Base-by-base conservation (phyloP, 306 rosid genomes). In the Ochetophila trinervis region DNA sequence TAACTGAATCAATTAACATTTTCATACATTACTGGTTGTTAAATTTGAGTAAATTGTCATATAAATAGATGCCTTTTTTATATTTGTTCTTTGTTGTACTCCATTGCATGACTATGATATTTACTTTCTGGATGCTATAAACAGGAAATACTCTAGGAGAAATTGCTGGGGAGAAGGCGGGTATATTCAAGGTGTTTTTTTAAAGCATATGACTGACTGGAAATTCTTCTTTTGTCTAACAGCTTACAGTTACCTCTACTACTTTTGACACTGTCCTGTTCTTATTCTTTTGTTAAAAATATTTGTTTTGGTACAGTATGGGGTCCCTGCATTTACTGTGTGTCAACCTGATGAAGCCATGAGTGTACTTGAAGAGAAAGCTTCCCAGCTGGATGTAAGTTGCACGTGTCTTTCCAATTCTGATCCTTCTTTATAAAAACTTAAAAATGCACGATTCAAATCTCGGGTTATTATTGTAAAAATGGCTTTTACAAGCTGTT, bases 111-210 rank as follows among this genome's bases (percentile, higher is more conserved):
- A 40, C 12, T 40, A 9, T 50, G 17, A 16, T 6, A 1, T n/a
- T 16, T 19, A 16, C 54, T 16, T 16, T 16, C 57, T 79, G 70
- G 60, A 67, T 74, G 44, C 51, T 73, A 21, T 60, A 63, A 21
- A 60, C 77, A 93, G 97, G 96, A 67, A 79, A 89, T 75, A 87
- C 96, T 40, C 85, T 92, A 34, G 91, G 95, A 62, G 87, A 77
- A 79, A 89, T 93, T 76, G 98, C 98, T 23, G 89, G 93, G 66
- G 98, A 93, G 88, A 93, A 93, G 80, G 98, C 98, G 61, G 96
- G 98, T 65, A 93, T 93, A 79, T 78, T 93, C 78, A 93, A 93
- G 97, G 98, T 93, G 77, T 68, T 37, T 58, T n/a, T 55, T 63
- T 73, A 17, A 70, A 58, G 63, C 23, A 64, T 53, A 53, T 49